Conservation (phyloP, 2,329 filamentous ascomycete genomes). For the Trichophyton benhamiae region DNA sequence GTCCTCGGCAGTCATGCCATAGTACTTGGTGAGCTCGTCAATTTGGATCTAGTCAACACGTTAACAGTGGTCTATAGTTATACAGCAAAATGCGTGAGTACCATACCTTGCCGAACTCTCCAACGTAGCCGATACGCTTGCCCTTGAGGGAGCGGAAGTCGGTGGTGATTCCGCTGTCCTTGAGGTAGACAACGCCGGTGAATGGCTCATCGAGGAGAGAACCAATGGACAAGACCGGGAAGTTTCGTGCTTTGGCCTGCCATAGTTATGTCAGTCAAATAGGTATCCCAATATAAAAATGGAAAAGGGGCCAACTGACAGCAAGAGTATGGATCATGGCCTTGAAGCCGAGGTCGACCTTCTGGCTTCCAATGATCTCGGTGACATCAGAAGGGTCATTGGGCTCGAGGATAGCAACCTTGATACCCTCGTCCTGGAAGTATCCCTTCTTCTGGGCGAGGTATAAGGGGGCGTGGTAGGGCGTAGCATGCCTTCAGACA, state of each 20-base stretch:
- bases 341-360: slow-evolving; percentile 69
- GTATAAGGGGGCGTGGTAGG: slow-evolving; percentile 68
- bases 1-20: slow-evolving; percentile 59
- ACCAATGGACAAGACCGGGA: slow-evolving; percentile 59
- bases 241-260: slow-evolving; percentile 61
- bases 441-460: slow-evolving; percentile 64
- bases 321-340: slow-evolving; percentile 75
- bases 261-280: neutral
- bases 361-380: slow-evolving; percentile 64
- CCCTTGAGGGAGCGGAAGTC: slow-evolving; percentile 65
- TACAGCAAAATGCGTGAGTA: neutral
- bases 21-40: slow-evolving; percentile 66
- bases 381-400: slow-evolving; percentile 73
- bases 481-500: slow-evolving; percentile 58
- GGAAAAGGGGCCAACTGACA: slow-evolving; percentile 30
- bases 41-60: slow-evolving; percentile 52
- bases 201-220: slow-evolving; percentile 70
- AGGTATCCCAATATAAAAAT: neutral
- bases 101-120: slow-evolving; percentile 58
- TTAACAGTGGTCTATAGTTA: neutral
- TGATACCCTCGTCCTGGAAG: slow-evolving; percentile 63
- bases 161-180: slow-evolving; percentile 58
- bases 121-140: slow-evolving; percentile 67
- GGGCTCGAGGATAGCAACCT: slow-evolving; percentile 64
- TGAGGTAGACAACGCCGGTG: slow-evolving; percentile 66